phyloP scores from a whole-genome alignment of 2,329 filamentous ascomycete species.

The Eurotiales sp. region DNA sequence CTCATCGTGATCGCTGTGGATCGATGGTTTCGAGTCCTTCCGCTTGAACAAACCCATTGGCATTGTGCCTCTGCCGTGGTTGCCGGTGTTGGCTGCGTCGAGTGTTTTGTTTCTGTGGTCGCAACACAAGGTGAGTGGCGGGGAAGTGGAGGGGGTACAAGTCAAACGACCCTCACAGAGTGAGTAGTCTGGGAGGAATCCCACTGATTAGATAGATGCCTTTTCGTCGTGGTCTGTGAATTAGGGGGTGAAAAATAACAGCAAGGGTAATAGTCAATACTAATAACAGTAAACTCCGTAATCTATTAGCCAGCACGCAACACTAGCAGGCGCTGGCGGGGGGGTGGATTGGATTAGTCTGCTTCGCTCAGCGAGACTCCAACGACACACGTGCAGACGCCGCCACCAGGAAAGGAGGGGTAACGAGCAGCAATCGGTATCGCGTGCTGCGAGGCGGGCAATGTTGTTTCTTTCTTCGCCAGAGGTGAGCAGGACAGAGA shows the following conservation, averaged over 20 bases:
- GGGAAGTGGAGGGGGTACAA: background rate
- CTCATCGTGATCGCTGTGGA: conserved; percentile 36
- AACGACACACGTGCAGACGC: background rate
- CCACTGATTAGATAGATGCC: background rate
- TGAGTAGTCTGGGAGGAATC: background rate
- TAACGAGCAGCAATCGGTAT: background rate
- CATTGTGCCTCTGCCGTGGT: conserved; percentile 11
- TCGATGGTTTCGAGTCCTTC: conserved; percentile 41
- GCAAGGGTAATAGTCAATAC: background rate
- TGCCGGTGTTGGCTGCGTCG: background rate
- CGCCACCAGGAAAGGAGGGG: background rate
- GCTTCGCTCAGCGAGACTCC: background rate
- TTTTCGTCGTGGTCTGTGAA: background rate
- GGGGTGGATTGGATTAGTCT: background rate
- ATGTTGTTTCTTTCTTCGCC: too few relatives aligned
- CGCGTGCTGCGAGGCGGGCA: too few relatives aligned
- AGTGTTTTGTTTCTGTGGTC: background rate
- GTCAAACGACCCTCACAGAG: background rate
- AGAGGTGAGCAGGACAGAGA: too few relatives aligned
- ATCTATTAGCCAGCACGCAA: background rate
- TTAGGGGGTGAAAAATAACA: background rate
- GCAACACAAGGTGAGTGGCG: background rate
- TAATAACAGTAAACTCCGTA: background rate
- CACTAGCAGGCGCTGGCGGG: background rate
- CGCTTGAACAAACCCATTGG: conserved; percentile 47